Conservation (phyloP, 2,329 filamentous ascomycete genomes). For the Coleophoma cylindrospora region DNA sequence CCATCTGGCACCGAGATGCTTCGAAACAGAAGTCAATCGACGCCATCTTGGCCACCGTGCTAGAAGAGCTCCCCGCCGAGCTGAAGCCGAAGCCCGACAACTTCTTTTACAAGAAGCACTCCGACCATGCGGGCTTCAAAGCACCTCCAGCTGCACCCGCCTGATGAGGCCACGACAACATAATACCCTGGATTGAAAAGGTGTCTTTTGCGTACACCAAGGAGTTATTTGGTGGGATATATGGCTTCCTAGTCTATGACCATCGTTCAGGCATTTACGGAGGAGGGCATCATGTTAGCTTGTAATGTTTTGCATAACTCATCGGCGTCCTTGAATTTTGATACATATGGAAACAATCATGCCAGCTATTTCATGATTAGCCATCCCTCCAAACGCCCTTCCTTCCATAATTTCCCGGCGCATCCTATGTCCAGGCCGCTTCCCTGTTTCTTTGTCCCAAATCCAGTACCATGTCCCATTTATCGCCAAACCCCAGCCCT, state of each 20-base stretch:
- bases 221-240: too few species aligned
- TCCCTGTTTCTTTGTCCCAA: too few species aligned
- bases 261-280: background rate
- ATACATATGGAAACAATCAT: background rate
- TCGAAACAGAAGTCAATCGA: constrained; percentile 76
- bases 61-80: constrained; percentile 68
- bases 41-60: constrained; percentile 65
- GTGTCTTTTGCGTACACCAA: background rate
- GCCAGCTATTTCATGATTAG: background rate
- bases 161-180: constrained; percentile 16
- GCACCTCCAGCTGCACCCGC: constrained; percentile 33
- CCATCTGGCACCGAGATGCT: constrained; percentile 89
- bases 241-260: too few species aligned
- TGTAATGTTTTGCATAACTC: background rate
- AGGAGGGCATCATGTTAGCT: background rate
- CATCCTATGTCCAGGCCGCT: too few species aligned
- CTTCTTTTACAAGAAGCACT: constrained; percentile 86
- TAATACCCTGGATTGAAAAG: constrained; percentile 8
- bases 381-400: background rate
- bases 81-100: constrained; percentile 65
- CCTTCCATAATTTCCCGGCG: background rate
- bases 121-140: constrained; percentile 80
- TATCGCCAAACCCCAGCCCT: constrained; percentile 25
- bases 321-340: background rate
- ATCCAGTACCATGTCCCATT: too few species aligned